Conservation (phyloP, 2,329 filamentous ascomycete species). For the Fusarium sp. region DNA sequence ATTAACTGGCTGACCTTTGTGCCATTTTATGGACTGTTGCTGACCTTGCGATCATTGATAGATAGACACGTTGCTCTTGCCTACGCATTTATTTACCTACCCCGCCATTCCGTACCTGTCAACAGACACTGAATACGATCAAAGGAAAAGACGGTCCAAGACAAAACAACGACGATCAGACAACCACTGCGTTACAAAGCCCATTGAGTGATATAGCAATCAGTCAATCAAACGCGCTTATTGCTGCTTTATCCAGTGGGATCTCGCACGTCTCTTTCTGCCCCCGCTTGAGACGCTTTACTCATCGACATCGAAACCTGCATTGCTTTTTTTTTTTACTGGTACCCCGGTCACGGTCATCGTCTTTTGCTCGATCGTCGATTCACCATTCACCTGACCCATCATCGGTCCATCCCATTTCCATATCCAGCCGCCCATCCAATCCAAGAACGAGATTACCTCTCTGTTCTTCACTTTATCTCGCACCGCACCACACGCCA, state of each 20-base stretch:
- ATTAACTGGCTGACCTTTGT: background rate
- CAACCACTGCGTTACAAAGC: background rate
- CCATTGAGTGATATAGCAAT: background rate
- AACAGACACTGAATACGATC: slow-evolving; percentile 10
- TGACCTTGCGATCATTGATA: slow-evolving; percentile 23
- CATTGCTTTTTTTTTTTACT: slow-evolving; percentile 32
- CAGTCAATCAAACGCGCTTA: background rate
- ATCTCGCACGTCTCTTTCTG: slow-evolving; percentile 1
- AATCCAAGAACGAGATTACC: slow-evolving; percentile 23
- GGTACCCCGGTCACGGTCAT: slow-evolving; percentile 25
- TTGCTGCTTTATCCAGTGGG: slow-evolving; percentile 6
- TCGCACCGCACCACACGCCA: slow-evolving; percentile 17
- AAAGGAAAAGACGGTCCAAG: slow-evolving; percentile 20
- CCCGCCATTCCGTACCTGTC: slow-evolving; percentile 17
- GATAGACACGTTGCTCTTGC: slow-evolving; percentile 19
- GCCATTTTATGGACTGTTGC: slow-evolving; percentile 6
- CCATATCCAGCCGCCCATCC: slow-evolving; percentile 24
- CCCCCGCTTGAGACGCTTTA: slow-evolving; percentile 22
- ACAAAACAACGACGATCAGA: slow-evolving; percentile 2
- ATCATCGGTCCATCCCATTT: slow-evolving; percentile 37
- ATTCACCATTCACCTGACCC: slow-evolving; percentile 38
- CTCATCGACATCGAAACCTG: slow-evolving; percentile 28
- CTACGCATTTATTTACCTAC: slow-evolving; percentile 12
- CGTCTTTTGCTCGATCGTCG: slow-evolving; percentile 34
- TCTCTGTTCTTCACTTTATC: slow-evolving; percentile 27